A percentile compares a stretch with the other conserved stretches of the same genome.
phyloP scores from a whole-genome alignment of 2,329 filamentous ascomycete species.

The Trichoderma pleuroti region DNA sequence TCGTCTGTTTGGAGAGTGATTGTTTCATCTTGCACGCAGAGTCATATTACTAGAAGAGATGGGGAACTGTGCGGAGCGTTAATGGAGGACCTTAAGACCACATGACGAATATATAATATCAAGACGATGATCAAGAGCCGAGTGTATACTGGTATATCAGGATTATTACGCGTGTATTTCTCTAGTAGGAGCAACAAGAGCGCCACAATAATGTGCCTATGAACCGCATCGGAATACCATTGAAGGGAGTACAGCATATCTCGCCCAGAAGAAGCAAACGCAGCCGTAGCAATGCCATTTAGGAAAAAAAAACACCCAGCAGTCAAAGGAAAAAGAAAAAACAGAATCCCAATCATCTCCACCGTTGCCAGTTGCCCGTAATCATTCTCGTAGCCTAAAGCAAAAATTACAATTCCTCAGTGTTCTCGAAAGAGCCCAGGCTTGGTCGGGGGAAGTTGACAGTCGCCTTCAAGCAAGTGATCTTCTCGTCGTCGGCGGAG shows the following conservation, averaged over 20 bases:
- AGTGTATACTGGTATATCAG: not conserved
- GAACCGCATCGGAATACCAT: not conserved
- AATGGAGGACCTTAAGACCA: not conserved
- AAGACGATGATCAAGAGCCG: not conserved
- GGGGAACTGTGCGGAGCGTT: not conserved
- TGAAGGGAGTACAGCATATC: not conserved
- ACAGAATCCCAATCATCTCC: not conserved
- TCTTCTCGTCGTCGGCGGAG: conserved; percentile 65
- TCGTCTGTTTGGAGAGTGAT: conserved; percentile 64
- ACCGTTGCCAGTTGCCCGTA: not conserved
- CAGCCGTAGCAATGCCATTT: conserved; percentile 10
- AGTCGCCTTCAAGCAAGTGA: conserved; percentile 81
- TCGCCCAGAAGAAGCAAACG: conserved; percentile 1
- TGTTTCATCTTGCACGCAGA: not conserved
- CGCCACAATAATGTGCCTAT: not conserved
- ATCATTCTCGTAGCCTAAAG: not conserved
- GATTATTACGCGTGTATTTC: not conserved
- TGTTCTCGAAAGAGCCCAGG: conserved; percentile 29
- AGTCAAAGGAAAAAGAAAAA: not conserved
- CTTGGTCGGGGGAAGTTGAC: conserved; percentile 56
- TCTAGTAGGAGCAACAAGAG: not conserved
- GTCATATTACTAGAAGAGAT: not conserved
- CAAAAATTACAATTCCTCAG: conserved; percentile 40
- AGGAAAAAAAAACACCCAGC: conserved; percentile 1
- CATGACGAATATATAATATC: not conserved